Percentiles rank a stretch among this genome's conserved stretches.
These are phyloP conservation scores for Fusarium solani-melongenae DNA, from an alignment of 2,329 filamentous ascomycete genomes.

Conservation along the genomic window DNA sequence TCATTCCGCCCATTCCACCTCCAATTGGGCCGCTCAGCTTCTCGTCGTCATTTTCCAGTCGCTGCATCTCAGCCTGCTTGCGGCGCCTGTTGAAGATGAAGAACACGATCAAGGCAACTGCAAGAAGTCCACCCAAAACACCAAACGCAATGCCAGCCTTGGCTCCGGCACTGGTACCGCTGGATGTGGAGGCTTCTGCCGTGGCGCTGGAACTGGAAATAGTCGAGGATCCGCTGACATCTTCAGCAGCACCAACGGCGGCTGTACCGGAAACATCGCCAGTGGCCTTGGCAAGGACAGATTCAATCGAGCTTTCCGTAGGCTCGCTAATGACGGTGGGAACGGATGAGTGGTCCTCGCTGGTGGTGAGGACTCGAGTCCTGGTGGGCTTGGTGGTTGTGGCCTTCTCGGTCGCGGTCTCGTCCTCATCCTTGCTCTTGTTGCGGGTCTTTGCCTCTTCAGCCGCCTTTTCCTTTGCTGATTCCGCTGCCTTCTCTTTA, in stretches of 20 bases:
- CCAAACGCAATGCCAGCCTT: conserved; percentile 91
- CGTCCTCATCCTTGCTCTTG: conserved; percentile 13
- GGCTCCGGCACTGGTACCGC: conserved; percentile 50
- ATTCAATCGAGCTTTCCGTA: conserved; percentile 41
- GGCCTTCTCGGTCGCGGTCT: conserved; percentile 4
- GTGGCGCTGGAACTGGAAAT: conserved; percentile 36
- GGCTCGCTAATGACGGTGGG: conserved; percentile 45
- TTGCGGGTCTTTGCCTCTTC: conserved; percentile 28
- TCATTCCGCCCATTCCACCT: conserved; percentile 33
- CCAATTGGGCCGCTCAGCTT: conserved; percentile 62
- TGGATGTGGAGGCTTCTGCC: conserved; percentile 25
- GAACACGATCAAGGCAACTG: conserved; percentile 75
- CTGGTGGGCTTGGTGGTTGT: conserved; percentile 35
- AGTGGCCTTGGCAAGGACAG: conserved; percentile 47
- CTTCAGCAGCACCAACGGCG: conserved; percentile 18
- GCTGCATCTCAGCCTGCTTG: conserved; percentile 68
- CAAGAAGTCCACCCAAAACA: conserved; percentile 75
- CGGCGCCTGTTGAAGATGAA: conserved; percentile 77
- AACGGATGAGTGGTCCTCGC: conserved; percentile 34
- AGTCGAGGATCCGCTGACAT: conserved; percentile 27
- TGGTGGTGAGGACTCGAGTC: conserved; percentile 23
- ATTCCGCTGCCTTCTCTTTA: conserved; percentile 2
- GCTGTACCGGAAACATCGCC: conserved; percentile 27
- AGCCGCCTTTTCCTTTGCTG: conserved; percentile 6
- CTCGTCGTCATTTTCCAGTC: conserved; percentile 70